Percentiles rank a stretch among this genome's conserved stretches.
Evolutionary conservation across 768 basidiomycete genomes (phyloP).

Genomic region (Tricholoma terreum): DNA sequence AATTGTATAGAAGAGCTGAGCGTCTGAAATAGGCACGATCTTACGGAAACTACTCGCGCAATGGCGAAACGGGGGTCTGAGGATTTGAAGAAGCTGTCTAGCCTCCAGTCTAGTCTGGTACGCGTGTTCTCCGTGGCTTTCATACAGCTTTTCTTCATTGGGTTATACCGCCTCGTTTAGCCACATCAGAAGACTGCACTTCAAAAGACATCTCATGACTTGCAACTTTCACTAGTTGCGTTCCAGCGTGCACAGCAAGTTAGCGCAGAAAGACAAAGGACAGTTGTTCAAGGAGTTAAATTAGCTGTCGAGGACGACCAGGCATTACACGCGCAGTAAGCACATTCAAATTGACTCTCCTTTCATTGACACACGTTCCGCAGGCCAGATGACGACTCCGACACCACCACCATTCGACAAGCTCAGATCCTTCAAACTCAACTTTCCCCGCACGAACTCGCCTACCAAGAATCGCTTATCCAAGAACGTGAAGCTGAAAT

Average conservation of each 20-base stretch:
- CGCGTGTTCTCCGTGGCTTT: constrained; percentile 16
- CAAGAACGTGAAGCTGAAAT: constrained; percentile 94
- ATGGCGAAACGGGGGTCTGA: constrained; percentile 95
- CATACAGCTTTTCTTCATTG: neutral
- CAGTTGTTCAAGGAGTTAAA: constrained; percentile 84
- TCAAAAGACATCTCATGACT: constrained; percentile 91
- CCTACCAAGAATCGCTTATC: constrained; percentile 93
- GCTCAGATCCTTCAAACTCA: constrained; percentile 67
- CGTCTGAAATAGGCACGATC: constrained; percentile 64
- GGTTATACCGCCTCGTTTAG: constrained; percentile 33
- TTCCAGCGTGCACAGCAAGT: constrained; percentile 92
- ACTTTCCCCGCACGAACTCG: constrained; percentile 87
- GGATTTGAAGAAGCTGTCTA: constrained; percentile 86
- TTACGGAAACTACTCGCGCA: constrained; percentile 90
- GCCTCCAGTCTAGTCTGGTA: constrained; percentile 61
- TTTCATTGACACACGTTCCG: constrained; percentile 7
- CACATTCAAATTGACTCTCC: constrained; percentile 1
- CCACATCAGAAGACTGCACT: constrained; percentile 79
- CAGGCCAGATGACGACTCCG: constrained; percentile 33
- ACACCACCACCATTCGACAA: constrained; percentile 60
- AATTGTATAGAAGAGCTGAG: neutral
- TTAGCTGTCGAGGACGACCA: constrained; percentile 77
- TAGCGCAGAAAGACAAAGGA: constrained; percentile 86
- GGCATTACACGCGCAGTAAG: constrained; percentile 25
- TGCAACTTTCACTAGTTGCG: constrained; percentile 83